Base-by-base conservation (phyloP, 805 yeast species). In the Candida berthetii region DNA sequence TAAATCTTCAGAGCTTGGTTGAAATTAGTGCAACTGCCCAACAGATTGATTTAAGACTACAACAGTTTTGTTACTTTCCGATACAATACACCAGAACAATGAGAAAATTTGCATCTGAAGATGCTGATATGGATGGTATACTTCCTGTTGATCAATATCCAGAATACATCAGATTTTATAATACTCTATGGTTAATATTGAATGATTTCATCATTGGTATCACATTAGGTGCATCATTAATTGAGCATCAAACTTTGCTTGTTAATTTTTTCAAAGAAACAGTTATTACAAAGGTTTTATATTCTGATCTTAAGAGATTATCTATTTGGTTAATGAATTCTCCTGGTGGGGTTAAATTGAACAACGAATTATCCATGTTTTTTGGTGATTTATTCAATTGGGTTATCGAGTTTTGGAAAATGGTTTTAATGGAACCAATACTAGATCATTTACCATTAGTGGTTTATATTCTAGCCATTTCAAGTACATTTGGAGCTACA, bases 301-400 rank as follows among this genome's bases (percentile, higher is more conserved):
- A 76, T 41, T 54, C 64, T 28, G 67, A 68, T n/a, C 61, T 82
- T 35, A 62, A 69, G 16, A 45, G 55, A 3, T 57, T 80, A 31
- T 78, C 90, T 3, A 49, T 66, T 0, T 85, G 95, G 90, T 69
- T 93, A 31, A 87, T 89, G 68, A 74, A 80, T 46, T 85, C 90
- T 53, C 99, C 99, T 0, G 96, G 91, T 14, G 99, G 99, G 4
- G 80, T 93, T 52, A 93, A 93, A 55, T 73, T 93, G 40, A 93
- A 93, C 59, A 82, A 79, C 44, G 96, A 89, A 53, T 68, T 93
- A 16, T 86, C 96, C 0, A 71, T 68, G 14, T 95, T 93, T 54
- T 71, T 91, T 57, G 96, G 96, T 29, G 95, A 88, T 43, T 62
- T 93, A 37, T 83, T 86, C 50, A 57, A 85, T 9, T 91, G 97